phyloP scores from a whole-genome alignment of 2,329 filamentous ascomycete genomes.

The Lasiodiplodia hormozganensis region DNA sequence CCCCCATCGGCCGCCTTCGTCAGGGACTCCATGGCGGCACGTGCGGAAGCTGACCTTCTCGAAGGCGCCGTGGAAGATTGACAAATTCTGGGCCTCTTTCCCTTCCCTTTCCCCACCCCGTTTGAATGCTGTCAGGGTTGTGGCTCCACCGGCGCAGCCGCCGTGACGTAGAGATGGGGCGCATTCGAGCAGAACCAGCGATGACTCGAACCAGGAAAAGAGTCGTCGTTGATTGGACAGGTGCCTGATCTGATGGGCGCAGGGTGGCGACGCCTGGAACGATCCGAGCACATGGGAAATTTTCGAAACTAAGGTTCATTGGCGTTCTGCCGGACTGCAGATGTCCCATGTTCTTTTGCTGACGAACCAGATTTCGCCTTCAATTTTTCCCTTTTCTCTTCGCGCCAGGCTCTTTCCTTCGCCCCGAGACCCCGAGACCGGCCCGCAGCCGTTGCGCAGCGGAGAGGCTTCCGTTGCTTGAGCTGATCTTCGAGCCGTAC shows the following conservation, averaged over 20 bases:
- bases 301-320: background rate
- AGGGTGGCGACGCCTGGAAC: background rate
- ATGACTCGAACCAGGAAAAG: background rate
- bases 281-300: background rate
- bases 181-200: background rate
- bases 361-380: background rate
- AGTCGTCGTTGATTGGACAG: background rate
- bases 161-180: slow-evolving; percentile 10
- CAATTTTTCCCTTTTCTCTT: background rate
- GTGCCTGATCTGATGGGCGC: background rate
- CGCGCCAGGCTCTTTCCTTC: background rate
- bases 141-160: slow-evolving; percentile 8
- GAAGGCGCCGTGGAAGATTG: slow-evolving; percentile 10
- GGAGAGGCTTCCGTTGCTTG: slow-evolving; percentile 10
- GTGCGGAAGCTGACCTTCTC: slow-evolving; percentile 16
- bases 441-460: slow-evolving; percentile 21
- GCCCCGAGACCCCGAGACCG: slow-evolving; percentile 17
- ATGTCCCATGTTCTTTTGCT: background rate
- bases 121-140: background rate
- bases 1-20: background rate
- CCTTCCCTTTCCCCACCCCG: background rate
- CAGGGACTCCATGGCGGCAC: background rate
- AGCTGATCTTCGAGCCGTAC: background rate
- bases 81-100: background rate
- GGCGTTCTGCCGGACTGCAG: background rate